Base-by-base conservation (phyloP, 345 rosid species). In the Hypericum perforatum region DNA sequence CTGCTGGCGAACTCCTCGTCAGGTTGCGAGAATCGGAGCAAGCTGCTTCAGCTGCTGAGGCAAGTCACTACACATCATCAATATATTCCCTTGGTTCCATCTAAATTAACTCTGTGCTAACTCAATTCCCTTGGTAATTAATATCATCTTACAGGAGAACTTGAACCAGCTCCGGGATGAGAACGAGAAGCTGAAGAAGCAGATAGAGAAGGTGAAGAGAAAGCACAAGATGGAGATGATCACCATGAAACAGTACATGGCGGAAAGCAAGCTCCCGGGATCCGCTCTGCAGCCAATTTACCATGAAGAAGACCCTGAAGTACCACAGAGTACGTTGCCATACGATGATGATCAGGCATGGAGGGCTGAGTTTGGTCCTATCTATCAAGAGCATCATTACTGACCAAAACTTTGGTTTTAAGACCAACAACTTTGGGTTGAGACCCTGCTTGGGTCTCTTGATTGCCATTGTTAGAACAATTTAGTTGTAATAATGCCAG, bases 1-100 rank as follows among this genome's bases (percentile, higher is more conserved):
- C 95, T 44, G 96, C 98, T 36, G 98, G 98, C 63, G 98, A 91
- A 70, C 84, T 91, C 29, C 96, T 91, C 39, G 95, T 83, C 16
- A 66, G 95, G 68, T 79, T 91, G 29, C 79, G 83, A 74, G 98
- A 88, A 77, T 89, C 98, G 7, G 97, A 88, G 63, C 90, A 85
- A 59, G 76, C 86, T 9, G 82, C 95, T 56, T 66, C 89, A 46
- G 68, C 58, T 54, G 86, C 94, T 39, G 86, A 82, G 98, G 98
- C 88, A 76, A 68, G 32, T 22, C 32, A 22, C 32, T 22, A 22
- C 32, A 22, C 32, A 22, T 22, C 32, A 1, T n/a, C n/a, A n/a
- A n/a, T n/a, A n/a, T n/a, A n/a, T 22, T 22, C 32, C 1, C 32
- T 1, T 22, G 32, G 32, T 22, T 22, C 37, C 39, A 46, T 11